phyloP scores from a whole-genome alignment of 1,284 basidiomycete species.

The Pseudozyma thailandica region DNA sequence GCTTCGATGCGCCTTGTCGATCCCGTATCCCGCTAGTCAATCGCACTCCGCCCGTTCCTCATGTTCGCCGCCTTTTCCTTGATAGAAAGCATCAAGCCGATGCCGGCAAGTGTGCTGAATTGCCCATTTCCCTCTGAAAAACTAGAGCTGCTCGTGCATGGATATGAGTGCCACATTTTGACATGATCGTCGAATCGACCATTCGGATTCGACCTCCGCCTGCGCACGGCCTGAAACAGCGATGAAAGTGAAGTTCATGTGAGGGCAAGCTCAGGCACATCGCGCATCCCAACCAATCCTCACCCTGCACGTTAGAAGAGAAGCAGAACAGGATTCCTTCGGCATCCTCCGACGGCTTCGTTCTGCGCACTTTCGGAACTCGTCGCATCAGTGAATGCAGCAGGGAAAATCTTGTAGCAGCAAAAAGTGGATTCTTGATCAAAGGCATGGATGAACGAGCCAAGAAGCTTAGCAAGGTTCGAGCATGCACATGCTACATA shows the following conservation, averaged over 20 bases:
- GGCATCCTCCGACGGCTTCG: neutral
- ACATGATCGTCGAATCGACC: neutral
- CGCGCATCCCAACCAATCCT: neutral
- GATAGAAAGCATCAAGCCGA: too few relatives aligned
- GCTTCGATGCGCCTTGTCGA: neutral
- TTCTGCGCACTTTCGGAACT: neutral
- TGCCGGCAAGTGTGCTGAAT: too few relatives aligned
- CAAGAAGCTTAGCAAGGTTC: conserved; percentile 8
- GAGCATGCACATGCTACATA: neutral
- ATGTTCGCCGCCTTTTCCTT: neutral
- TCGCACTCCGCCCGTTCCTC: neutral
- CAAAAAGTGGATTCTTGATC: too few relatives aligned
- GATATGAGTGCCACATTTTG: neutral
- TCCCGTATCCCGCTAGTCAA: neutral
- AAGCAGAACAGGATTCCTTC: neutral
- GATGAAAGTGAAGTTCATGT: too few relatives aligned
- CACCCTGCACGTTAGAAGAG: neutral
- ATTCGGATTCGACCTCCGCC: neutral
- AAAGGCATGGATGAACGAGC: neutral
- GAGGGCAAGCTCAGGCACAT: too few relatives aligned
- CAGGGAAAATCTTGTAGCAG: neutral
- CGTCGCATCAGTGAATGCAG: neutral
- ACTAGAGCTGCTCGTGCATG: too few relatives aligned
- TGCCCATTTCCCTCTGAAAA: too few relatives aligned
- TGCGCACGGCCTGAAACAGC: neutral